Evolutionary conservation across 1,284 basidiomycete species (phyloP).

Genomic region (Puccinia hordei): DNA sequence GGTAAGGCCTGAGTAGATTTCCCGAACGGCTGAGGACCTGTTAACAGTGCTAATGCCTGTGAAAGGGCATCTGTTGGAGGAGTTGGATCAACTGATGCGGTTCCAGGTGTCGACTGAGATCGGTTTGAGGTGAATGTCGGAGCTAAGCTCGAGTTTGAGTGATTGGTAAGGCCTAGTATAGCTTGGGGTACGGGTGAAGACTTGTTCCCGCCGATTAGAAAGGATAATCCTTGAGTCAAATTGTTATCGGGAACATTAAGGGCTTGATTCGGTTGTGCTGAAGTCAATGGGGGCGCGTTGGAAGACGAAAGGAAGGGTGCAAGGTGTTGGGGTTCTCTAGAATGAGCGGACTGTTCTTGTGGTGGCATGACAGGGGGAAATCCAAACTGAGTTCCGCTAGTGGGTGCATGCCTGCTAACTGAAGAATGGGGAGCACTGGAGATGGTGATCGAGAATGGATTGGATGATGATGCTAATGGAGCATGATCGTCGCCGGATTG

Average conservation of each 20-base stretch:
- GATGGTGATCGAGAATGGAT: background rate
- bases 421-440: background rate
- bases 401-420: background rate
- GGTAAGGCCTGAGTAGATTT: background rate
- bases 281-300: background rate
- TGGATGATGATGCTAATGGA: background rate
- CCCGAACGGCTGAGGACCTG: background rate
- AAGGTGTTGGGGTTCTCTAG: background rate
- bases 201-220: constrained; percentile 14
- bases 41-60: constrained; percentile 23
- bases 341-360: background rate
- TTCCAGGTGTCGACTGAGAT: constrained; percentile 14
- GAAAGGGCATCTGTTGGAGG: constrained; percentile 36
- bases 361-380: constrained; percentile 17
- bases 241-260: constrained; percentile 17
- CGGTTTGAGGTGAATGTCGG: background rate
- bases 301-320: background rate
- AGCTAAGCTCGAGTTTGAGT: constrained; percentile 10
- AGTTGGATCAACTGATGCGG: background rate
- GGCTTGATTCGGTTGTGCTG: background rate
- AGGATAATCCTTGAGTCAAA: constrained; percentile 35
- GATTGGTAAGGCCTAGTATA: constrained; percentile 3
- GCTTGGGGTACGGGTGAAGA: constrained; percentile 11
- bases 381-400: background rate
- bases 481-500: constrained; percentile 15